Evolutionary conservation across 2,329 filamentous ascomycete species (phyloP).

Genomic region (Nemania sp.): DNA sequence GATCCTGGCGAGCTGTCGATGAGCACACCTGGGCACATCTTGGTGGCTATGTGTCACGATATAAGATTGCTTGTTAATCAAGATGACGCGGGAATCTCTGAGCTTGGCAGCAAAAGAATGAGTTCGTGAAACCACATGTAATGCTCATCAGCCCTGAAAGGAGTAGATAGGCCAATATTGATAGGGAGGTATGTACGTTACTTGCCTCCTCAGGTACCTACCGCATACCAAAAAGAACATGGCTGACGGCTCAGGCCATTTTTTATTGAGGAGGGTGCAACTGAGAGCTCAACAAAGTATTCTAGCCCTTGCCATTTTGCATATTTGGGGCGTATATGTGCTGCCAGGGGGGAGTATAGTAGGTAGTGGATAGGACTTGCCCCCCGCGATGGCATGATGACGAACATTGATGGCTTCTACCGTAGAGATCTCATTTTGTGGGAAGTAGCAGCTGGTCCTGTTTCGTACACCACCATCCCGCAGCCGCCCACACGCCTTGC

Average conservation of each 20-base stretch:
- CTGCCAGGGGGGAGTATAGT: too few relatives aligned
- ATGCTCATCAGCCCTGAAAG: too few relatives aligned
- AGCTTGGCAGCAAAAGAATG: neutral
- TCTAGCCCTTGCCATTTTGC: neutral
- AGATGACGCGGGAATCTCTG: neutral
- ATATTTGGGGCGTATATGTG: neutral
- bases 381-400: neutral
- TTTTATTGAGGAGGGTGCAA: neutral
- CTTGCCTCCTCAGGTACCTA: too few relatives aligned
- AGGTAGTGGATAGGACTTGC: neutral
- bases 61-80: neutral
- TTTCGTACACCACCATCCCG: neutral
- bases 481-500: neutral
- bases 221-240: neutral
- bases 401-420: too few relatives aligned
- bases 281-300: neutral
- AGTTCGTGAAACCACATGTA: neutral
- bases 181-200: neutral
- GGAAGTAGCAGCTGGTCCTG: neutral
- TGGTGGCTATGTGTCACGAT: neutral
- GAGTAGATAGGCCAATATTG: too few relatives aligned
- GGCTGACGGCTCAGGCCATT: too few relatives aligned
- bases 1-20: neutral
- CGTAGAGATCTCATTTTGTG: neutral
- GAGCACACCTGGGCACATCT: slow-evolving; percentile 6